These are phyloP conservation scores for Cryptosporidium ubiquitum DNA, from an alignment of 169 alveolate genomes.

Conservation along the genomic window DNA sequence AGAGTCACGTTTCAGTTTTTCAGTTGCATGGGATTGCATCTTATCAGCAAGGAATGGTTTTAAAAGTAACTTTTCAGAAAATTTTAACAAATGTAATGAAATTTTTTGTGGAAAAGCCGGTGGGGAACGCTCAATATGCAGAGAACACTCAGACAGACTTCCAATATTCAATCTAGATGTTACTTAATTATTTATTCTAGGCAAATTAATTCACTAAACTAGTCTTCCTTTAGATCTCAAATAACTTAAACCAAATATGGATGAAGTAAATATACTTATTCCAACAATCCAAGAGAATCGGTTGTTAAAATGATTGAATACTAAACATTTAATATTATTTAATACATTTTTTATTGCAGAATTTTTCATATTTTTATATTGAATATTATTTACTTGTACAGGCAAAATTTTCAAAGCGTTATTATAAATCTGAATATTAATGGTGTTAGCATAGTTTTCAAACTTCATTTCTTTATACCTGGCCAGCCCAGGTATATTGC, in stretches of 20 bases:
- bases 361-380: not conserved
- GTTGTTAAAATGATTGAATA: not conserved
- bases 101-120: constrained; percentile 12
- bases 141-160: constrained; percentile 57
- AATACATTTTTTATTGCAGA: not conserved
- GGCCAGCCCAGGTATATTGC: constrained; percentile 31
- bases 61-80: not conserved
- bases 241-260: constrained; percentile 51
- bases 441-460: constrained; percentile 18
- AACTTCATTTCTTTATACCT: constrained; percentile 1
- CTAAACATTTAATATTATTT: not conserved
- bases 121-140: constrained; percentile 4
- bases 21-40: constrained; percentile 53
- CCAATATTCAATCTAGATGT: not conserved
- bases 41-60: not conserved
- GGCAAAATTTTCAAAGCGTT: constrained; percentile 18
- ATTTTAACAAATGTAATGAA: constrained; percentile 32
- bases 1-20: constrained; percentile 56
- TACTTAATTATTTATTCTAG: not conserved
- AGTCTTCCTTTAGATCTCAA: not conserved
- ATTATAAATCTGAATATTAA: constrained; percentile 19
- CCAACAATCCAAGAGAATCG: constrained; percentile 48
- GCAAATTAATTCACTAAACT: not conserved
- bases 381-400: not conserved
- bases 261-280: constrained; percentile 32